Base-by-base conservation (phyloP, 2,329 filamentous ascomycete genomes). In the Mycosphaerelloides madeirae region DNA sequence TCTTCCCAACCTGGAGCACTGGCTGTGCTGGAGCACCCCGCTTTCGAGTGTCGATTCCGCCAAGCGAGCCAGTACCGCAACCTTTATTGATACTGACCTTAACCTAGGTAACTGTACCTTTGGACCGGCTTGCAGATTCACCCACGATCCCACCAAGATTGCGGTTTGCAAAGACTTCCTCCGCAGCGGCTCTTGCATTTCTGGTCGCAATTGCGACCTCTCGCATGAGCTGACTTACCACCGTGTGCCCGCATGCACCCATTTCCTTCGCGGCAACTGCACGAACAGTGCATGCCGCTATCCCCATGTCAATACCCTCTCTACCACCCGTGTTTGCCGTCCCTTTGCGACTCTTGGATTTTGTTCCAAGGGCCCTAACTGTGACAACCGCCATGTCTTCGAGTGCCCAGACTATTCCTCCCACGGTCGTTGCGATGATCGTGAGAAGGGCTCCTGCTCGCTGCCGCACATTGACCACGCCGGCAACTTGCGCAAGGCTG, bases 401-500 rank as follows among this genome's bases (percentile, higher is more conserved):
- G 91, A 97, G 68, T 97, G 93, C 68, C 91, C 93, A 51, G 86
- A 95, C 65, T 96, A 94, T 73, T 87, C 87, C 77, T 95, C 95
- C 69, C 87, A 80, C 49, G 91, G 91, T 59, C 74, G 76, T 51
- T 98, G 93, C 79, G 82, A 81, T 65, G 81, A 79, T 65, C 81
- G 83, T 68, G 53, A 56, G 39, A 52, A 55, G 33, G 54, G 56
- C 18, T 82, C 83, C 55, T 97, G 91, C 74, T 85, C 84, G 64
- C 78, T 95, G 43, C 85, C 82, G 48, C 93, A 98, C 70, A 81
- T 91, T 64, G 87, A 93, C 70, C 83, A 87, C 68, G 89, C 89
- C 64, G 89, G 86, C 60, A 85, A 87, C 61, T 83, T 84, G 65
- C 77, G 79, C 66, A 79, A 78, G 66, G 74, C 76, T 57, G 70